Conservation (phyloP, 768 basidiomycete species). For the Suillus subluteus region DNA sequence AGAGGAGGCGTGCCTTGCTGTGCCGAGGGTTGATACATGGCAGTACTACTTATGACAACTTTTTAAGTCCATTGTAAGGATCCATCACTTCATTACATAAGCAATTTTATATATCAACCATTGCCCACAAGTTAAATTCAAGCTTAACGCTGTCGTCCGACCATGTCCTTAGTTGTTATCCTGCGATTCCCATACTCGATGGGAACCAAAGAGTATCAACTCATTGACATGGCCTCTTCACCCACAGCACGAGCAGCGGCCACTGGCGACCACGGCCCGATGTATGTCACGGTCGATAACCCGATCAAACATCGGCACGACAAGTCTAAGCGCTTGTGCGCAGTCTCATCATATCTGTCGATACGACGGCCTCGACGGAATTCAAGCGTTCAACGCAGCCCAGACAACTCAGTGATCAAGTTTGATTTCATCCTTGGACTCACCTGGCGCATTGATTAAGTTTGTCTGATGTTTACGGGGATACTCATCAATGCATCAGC, state of each 20-base stretch:
- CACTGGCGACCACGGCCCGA: constrained; percentile 2
- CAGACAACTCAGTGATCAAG: not conserved
- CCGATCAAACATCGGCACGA: not conserved
- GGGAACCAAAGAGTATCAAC: not conserved
- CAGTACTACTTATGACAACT: not conserved
- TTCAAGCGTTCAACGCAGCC: not conserved
- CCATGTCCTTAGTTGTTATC: not conserved
- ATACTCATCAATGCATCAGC: not conserved
- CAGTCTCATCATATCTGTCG: not conserved
- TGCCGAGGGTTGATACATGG: constrained; percentile 1
- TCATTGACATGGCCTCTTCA: not conserved
- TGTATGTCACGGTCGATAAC: not conserved
- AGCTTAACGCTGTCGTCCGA: not conserved
- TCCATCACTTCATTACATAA: not conserved
- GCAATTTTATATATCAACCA: not conserved
- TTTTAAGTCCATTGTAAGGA: constrained; percentile 1
- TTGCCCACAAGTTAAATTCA: too few relatives aligned
- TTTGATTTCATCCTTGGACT: not conserved
- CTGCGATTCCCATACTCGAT: too few relatives aligned
- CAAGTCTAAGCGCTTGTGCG: not conserved
- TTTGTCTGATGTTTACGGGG: too few relatives aligned
- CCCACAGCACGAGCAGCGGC: not conserved
- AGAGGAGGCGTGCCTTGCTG: not conserved
- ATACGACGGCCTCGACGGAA: not conserved
- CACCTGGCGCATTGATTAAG: not conserved